These are phyloP conservation scores for Populus ilicifolia DNA, from an alignment of 345 rosid species.

Conservation along the genomic window DNA sequence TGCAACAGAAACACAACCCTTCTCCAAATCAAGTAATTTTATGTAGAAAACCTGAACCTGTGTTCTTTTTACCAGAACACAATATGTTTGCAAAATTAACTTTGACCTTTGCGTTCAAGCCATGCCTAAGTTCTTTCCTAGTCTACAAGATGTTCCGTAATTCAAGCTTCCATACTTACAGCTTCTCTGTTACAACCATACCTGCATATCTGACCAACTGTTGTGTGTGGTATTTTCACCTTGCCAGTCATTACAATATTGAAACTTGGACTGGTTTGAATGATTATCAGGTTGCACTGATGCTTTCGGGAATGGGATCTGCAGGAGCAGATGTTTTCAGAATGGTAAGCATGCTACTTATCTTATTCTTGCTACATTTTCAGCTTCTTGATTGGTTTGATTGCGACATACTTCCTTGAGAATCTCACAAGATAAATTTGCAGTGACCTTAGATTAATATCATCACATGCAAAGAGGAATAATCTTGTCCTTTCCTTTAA, in stretches of 20 bases:
- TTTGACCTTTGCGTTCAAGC: neutral
- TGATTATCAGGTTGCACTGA: constrained; percentile 72
- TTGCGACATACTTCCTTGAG: no score
- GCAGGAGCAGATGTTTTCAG: constrained; percentile 70
- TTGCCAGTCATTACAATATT: neutral
- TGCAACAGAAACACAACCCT: neutral
- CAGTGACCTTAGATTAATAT: no score
- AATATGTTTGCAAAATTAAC: neutral
- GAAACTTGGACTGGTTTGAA: constrained; percentile 6
- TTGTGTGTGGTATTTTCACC: neutral
- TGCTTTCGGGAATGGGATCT: constrained; percentile 98
- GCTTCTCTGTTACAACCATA: neutral
- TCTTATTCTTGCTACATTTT: neutral
- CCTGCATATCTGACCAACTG: neutral
- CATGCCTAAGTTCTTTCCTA: neutral
- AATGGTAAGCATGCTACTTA: constrained; percentile 48
- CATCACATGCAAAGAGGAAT: no score
- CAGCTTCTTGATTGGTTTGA: neutral
- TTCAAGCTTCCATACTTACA: neutral
- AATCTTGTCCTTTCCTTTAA: no score
- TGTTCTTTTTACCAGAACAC: neutral
- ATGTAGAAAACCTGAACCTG: neutral
- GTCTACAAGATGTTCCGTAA: neutral
- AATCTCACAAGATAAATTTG: no score
- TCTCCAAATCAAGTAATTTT: neutral